Conservation (phyloP, 2,329 filamentous ascomycete species). For the Huntiella moniliformis region DNA sequence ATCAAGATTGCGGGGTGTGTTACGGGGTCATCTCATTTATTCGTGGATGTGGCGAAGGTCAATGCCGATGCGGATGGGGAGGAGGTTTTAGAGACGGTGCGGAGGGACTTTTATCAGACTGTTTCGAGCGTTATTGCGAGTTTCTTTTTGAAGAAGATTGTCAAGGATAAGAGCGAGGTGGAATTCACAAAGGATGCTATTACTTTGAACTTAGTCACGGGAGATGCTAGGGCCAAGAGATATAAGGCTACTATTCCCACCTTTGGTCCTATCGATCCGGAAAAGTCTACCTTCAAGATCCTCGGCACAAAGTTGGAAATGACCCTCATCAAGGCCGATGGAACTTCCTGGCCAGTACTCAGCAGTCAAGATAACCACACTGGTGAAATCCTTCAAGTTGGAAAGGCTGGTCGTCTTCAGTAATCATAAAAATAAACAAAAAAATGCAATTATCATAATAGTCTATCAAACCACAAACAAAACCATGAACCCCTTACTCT, state of each 20-base stretch:
- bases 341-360: slow-evolving; percentile 67
- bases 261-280: slow-evolving; percentile 57
- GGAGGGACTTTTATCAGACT: slow-evolving; percentile 92
- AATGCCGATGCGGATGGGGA: slow-evolving; percentile 38
- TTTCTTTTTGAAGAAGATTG: slow-evolving; percentile 93
- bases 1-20: slow-evolving; percentile 87
- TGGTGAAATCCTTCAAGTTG: slow-evolving; percentile 75
- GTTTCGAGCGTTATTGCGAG: slow-evolving; percentile 67
- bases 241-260: slow-evolving; percentile 58
- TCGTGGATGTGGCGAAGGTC: slow-evolving; percentile 58
- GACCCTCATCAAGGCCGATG: slow-evolving; percentile 51
- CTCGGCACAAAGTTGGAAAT: slow-evolving; percentile 82
- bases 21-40: slow-evolving; percentile 65
- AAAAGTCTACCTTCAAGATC: slow-evolving; percentile 59
- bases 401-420: slow-evolving; percentile 44
- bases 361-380: slow-evolving; percentile 52
- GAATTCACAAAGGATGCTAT: slow-evolving; percentile 46
- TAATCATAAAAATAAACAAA: not conserved
- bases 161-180: slow-evolving; percentile 59
- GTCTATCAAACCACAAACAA: slow-evolving; percentile 1
- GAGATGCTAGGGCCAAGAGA: slow-evolving; percentile 57
- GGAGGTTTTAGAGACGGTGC: slow-evolving; percentile 59
- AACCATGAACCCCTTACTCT: not conserved
- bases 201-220: slow-evolving; percentile 66
- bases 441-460: slow-evolving; percentile 3